phyloP scores from a whole-genome alignment of 2,329 filamentous ascomycete species.

The Paraconiothyrium sp. region DNA sequence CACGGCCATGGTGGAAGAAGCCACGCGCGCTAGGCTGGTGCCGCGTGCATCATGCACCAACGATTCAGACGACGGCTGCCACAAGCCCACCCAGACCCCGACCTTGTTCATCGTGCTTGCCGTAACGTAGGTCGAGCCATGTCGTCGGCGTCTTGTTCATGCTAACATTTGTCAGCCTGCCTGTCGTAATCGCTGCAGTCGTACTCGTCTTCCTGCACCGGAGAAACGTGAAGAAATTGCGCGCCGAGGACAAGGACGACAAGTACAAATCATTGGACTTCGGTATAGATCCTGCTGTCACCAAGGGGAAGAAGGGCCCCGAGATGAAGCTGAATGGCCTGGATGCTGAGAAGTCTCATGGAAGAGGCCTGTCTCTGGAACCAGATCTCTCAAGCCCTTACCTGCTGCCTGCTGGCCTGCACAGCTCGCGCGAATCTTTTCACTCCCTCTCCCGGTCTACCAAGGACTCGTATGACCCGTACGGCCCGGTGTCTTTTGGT shows the following conservation, averaged over 20 bases:
- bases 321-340: constrained; percentile 66
- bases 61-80: constrained; percentile 46
- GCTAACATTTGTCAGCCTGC: constrained; percentile 69
- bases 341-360: constrained; percentile 55
- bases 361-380: constrained; percentile 66
- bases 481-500: constrained; percentile 72
- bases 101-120: constrained; percentile 46
- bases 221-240: constrained; percentile 75
- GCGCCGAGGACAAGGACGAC: constrained; percentile 82
- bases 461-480: constrained; percentile 82
- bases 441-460: constrained; percentile 83
- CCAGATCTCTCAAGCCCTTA: constrained; percentile 85
- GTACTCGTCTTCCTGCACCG: constrained; percentile 82
- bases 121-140: constrained; percentile 39
- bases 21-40: constrained; percentile 36
- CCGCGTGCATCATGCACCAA: constrained; percentile 43
- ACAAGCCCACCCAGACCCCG: constrained; percentile 46
- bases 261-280: constrained; percentile 94
- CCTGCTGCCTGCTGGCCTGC: constrained; percentile 83
- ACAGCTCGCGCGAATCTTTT: constrained; percentile 84
- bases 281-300: constrained; percentile 71
- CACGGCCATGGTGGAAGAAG: constrained; percentile 34
- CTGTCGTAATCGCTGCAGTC: constrained; percentile 71
- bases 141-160: neutral
- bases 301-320: constrained; percentile 55